Conservation (phyloP, 495 filamentous ascomycete genomes). For the Mytilinidion resinicola region DNA sequence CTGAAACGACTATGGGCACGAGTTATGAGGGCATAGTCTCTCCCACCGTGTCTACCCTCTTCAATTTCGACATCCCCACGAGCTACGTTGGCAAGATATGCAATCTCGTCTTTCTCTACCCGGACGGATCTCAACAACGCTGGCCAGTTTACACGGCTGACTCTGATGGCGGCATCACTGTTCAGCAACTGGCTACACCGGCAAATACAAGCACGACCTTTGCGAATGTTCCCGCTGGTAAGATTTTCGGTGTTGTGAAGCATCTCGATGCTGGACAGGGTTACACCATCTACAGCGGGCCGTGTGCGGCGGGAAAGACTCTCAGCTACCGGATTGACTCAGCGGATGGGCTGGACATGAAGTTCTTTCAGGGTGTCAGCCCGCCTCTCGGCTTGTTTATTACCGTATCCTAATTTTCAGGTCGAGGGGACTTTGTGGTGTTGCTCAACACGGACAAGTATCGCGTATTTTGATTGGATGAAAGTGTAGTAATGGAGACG, state of each 20-base stretch:
- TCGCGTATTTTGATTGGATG: too few relatives aligned
- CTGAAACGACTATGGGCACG: slow-evolving; percentile 48
- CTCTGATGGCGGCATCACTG: not conserved
- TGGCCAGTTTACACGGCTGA: slow-evolving; percentile 9
- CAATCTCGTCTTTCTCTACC: slow-evolving; percentile 61
- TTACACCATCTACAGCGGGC: not conserved
- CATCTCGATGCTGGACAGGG: not conserved
- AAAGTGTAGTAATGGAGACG: too few relatives aligned
- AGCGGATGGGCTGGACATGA: not conserved
- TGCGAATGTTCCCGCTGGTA: not conserved
- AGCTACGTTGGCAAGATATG: slow-evolving; percentile 53
- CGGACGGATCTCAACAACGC: slow-evolving; percentile 31
- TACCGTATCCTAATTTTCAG: not conserved
- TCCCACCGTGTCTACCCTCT: slow-evolving; percentile 51
- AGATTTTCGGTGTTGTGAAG: not conserved
- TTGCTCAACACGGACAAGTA: too few relatives aligned
- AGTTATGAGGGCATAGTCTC: slow-evolving; percentile 36
- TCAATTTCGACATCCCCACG: slow-evolving; percentile 63
- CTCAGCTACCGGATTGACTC: not conserved
- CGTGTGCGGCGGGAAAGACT: not conserved
- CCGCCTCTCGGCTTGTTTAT: not conserved
- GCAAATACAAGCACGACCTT: not conserved
- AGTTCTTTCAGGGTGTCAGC: not conserved
- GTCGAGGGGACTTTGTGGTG: too few relatives aligned
- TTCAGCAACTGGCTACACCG: not conserved